Evolutionary conservation across 176 grass and related monocot species (phyloP), one percentile per base, ranked within the genome.

Genomic region (Aegilops bicornis): DNA sequence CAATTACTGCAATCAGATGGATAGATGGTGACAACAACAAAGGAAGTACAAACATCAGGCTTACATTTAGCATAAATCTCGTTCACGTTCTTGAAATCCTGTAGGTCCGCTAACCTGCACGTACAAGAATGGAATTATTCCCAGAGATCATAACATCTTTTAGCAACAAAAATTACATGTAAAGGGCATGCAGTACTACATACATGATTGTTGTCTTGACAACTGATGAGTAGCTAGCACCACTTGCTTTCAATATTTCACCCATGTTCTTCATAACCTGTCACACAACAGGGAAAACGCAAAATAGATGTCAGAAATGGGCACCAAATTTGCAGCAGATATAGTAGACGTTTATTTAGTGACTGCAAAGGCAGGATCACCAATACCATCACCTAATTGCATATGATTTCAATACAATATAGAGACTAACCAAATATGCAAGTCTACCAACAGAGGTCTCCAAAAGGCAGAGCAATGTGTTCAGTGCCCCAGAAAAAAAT

Each of bases 171-270:
- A 64, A 17, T 50, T 30, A 4, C 12, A 25, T 68, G 1, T 63
- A 78, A 85, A 66, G 62, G 73, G 86, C 7, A 15, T 73, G 40
- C 43, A 45, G 43, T 47, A 9, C 0, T 23, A 23, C 72, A 72
- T 82, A 99, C 94, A 99, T 92, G 88, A 99, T 99, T n/a, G 97
- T 99, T 60, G 97, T 96, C 80, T 99, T 99, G 13, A 99, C 97
- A 90, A 96, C 94, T 29, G 97, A 99, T 82, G 94, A 88, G 56
- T 96, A 99, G 77, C 85, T 91, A 64, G 94, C 94, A 56, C 97
- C 94, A 76, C 94, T 96, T 29, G 97, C 92, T 86, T 94, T 94
- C 76, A 99, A 54, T 90, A 99, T 94, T 88, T 94, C 97, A 0
- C 94, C 97, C 79, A 99, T 99, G 84, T 99, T 99, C 83, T 96